Evolutionary conservation across 345 rosid genomes (phyloP), one percentile per base, ranked within the genome.

Genomic region (Corymbia maculata): DNA sequence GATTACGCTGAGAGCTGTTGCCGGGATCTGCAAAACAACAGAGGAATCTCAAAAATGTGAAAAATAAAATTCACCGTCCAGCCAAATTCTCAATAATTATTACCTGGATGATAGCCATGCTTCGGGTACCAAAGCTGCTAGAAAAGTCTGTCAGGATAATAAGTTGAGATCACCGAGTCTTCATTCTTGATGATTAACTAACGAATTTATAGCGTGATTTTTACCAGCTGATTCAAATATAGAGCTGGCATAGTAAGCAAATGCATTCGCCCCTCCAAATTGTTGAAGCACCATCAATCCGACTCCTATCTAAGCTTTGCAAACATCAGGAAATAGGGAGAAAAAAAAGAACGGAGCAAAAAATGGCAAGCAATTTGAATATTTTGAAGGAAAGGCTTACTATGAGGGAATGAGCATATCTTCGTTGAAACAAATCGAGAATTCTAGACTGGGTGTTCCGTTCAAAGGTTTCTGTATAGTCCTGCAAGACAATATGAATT

Each of bases 141-240:
- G 90, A 79, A 55, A 90, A 87, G 85, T 52, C 91, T 87, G 64
- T 75, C 66, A 16, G 1, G 45, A 85, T 15, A 55, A 55, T 66
- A 57, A 8, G 50, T 13, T 36, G 16, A 45, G 3, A 49, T 52
- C 13, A 52, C 68, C 66, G 30, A 51, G 61, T 49, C 53, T 82
- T 51, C 24, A 21, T 13, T 15, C 53, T 51, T 19, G 50, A 28
- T 3, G 4, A 64, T 64, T 13, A 64, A 64, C 82, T 42, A 75
- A 21, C 13, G 1, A 36, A 36, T 5, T 42, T 75, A 19, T 44
- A 21, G 13, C 7, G 9, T 42, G 49, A 75, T 86, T 86, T 59
- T 49, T 88, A 94, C 97, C 94, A 68, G 94, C 93, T 87, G 88
- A 85, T 59, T 91, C 94, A 89, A 95, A 94, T 44, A 94, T 90